A percentile compares a stretch with the other conserved stretches of the same genome.
These are phyloP conservation scores for Gastrodia elata DNA, from an alignment of 106 monocot species.

Conservation along the genomic window DNA sequence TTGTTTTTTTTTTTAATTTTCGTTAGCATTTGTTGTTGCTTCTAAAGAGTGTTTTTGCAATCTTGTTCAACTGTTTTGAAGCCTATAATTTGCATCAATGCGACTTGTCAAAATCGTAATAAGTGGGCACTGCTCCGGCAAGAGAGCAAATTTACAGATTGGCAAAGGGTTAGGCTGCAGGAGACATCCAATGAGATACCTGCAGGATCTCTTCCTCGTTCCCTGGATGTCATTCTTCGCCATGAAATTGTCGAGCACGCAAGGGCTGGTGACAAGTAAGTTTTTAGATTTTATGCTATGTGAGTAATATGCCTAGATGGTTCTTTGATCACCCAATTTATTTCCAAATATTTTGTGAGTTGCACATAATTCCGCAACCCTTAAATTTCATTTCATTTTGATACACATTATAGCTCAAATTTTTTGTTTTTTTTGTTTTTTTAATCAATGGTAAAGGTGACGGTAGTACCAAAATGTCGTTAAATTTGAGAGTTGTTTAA, in stretches of 20 bases:
- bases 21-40: neutral
- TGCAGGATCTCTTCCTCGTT: slow-evolving; percentile 92
- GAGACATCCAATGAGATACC: slow-evolving; percentile 99
- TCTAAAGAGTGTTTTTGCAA: neutral
- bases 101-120: slow-evolving; percentile 57
- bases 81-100: slow-evolving; percentile 94
- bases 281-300: neutral
- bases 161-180: slow-evolving; percentile 94
- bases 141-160: slow-evolving; percentile 97
- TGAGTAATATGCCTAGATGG: neutral
- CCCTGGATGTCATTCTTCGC: slow-evolving; percentile 83
- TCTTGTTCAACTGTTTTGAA: slow-evolving; percentile 14
- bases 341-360: too few species aligned
- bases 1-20: neutral
- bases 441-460: too few species aligned
- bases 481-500: too few species aligned
- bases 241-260: slow-evolving; percentile 99
- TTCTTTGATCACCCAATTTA: too few species aligned
- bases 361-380: too few species aligned
- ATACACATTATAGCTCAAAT: too few species aligned
- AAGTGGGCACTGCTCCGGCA: slow-evolving; percentile 92
- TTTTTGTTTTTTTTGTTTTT: too few species aligned
- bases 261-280: slow-evolving; percentile 98
- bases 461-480: too few species aligned
- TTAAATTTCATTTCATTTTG: too few species aligned